Conservation (phyloP, 1,139 yeast species). For the Suhomyces ambrosiae region DNA sequence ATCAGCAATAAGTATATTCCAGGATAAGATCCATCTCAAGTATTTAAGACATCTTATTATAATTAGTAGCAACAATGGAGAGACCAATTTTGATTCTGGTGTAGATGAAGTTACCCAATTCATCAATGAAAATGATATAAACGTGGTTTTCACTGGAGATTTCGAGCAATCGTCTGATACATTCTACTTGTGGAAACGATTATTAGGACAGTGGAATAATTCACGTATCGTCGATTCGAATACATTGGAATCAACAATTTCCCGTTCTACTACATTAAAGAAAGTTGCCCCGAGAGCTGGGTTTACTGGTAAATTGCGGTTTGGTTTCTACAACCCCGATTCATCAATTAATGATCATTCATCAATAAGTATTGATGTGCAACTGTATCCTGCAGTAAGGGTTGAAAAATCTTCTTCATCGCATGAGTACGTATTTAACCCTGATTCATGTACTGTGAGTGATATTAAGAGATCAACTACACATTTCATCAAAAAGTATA, state of each 20-base stretch:
- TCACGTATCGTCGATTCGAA: constrained; percentile 20
- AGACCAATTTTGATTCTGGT: constrained; percentile 14
- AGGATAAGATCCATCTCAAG: constrained; percentile 30
- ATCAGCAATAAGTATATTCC: constrained; percentile 34
- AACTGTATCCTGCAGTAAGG: constrained; percentile 67
- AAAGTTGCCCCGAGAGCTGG: constrained; percentile 39
- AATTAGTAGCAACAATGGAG: constrained; percentile 39
- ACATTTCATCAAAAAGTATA: constrained; percentile 24
- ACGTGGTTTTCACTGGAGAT: constrained; percentile 19
- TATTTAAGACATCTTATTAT: constrained; percentile 46
- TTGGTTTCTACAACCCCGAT: constrained; percentile 33
- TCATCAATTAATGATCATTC: constrained; percentile 11
- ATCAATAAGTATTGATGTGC: constrained; percentile 49
- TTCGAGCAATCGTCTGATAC: constrained; percentile 2
- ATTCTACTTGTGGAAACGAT: constrained; percentile 18
- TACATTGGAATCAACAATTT: constrained; percentile 18
- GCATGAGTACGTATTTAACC: constrained; percentile 34
- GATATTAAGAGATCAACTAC: constrained; percentile 25
- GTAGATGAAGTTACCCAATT: constrained; percentile 20
- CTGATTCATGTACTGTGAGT: constrained; percentile 9
- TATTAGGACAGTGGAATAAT: constrained; percentile 16
- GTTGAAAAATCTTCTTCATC: constrained; percentile 37
- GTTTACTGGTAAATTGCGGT: constrained; percentile 40
- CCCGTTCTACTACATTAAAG: constrained; percentile 31
- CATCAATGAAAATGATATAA: constrained; percentile 24